Base-by-base conservation (phyloP, 2,329 filamentous ascomycete species). In the Arthrobotrys sinensis region DNA sequence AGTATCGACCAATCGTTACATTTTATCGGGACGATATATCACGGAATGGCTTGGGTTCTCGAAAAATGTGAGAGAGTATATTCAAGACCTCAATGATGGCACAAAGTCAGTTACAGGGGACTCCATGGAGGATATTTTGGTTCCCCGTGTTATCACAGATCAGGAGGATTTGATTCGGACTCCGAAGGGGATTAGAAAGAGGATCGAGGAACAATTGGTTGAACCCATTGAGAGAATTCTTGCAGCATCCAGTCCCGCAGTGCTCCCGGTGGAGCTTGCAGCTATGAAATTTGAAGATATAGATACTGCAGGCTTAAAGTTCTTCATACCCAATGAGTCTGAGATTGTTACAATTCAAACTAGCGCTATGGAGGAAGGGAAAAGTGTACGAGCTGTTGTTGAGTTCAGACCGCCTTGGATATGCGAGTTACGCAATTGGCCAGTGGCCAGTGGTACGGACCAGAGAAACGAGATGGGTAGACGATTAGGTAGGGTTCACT, bases 381-480 rank as follows among this genome's bases (percentile, higher is more conserved):
- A 43, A 14, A 8, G 1, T 32, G 40, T 16, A 40, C 53, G 53
- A 4, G 53, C 53, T 21, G 53, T 43, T 24, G 36, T 36, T 14
- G 53, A 60, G 8, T 43, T 60, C 34, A 60, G 53, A 14, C 53
- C 53, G n/a, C 53, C 53, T 60, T 60, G 53, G 53, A n/a, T 60
- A 8, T 60, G 53, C 16, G 53, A 60, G 36, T 11, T 60, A 19
- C 53, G 53, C 19, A 60, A 60, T 16, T 60, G 53, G 53, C 53
- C 53, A 7, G 36, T 60, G 8, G 34, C 53, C 12, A 40, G 53
- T 11, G 53, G 53, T 7, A 40, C 24, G 0, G 53, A 60, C 24
- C 53, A 60, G 7, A 60, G 53, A 40, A 60, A 60, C 24, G 53
- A 60, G 24, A 60, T 60, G 53, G 53, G 53, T 43, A 60, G 53